A percentile compares a stretch with the other conserved stretches of the same genome.
phyloP scores from a whole-genome alignment of 768 basidiomycete genomes.

The Termitomyces sp. region DNA sequence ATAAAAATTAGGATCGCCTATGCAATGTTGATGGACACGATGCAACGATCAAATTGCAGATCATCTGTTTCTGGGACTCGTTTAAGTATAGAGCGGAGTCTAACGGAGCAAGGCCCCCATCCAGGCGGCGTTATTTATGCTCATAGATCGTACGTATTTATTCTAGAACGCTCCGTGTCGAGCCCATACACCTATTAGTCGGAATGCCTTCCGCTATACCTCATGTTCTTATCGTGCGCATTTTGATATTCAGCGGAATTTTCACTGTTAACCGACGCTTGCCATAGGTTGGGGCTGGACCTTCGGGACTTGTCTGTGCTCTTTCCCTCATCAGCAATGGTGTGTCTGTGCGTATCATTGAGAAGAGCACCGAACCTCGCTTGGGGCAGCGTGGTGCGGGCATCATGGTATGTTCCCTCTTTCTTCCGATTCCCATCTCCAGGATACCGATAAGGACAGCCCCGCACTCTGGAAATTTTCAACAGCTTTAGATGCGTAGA shows the following conservation, averaged over 20 bases:
- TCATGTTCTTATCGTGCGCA: slow-evolving; percentile 20
- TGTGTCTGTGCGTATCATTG: slow-evolving; percentile 45
- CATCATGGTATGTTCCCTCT: slow-evolving; percentile 24
- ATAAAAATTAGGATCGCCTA: neutral
- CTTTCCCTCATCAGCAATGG: slow-evolving; percentile 37
- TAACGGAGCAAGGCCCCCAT: neutral
- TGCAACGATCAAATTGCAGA: slow-evolving; percentile 2
- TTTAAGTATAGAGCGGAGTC: neutral
- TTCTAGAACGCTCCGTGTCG: neutral
- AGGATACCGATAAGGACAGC: slow-evolving; percentile 19
- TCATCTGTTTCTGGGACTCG: neutral
- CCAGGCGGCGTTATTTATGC: neutral
- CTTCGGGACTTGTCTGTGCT: slow-evolving; percentile 38
- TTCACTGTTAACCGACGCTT: slow-evolving; percentile 2
- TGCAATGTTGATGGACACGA: neutral
- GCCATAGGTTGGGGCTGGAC: slow-evolving; percentile 39
- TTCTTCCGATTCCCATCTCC: neutral
- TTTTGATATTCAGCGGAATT: neutral
- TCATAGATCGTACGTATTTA: slow-evolving; percentile 5
- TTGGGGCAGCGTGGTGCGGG: slow-evolving; percentile 33
- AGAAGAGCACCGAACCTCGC: slow-evolving; percentile 31
- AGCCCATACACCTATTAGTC: neutral
- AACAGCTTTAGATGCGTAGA: slow-evolving; percentile 30
- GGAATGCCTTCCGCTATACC: slow-evolving; percentile 4
- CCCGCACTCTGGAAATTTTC: slow-evolving; percentile 40